Percentiles rank a stretch among this genome's conserved stretches.
Evolutionary conservation across 2,329 filamentous ascomycete genomes (phyloP).

Genomic region (Cercospora nicotianae): DNA sequence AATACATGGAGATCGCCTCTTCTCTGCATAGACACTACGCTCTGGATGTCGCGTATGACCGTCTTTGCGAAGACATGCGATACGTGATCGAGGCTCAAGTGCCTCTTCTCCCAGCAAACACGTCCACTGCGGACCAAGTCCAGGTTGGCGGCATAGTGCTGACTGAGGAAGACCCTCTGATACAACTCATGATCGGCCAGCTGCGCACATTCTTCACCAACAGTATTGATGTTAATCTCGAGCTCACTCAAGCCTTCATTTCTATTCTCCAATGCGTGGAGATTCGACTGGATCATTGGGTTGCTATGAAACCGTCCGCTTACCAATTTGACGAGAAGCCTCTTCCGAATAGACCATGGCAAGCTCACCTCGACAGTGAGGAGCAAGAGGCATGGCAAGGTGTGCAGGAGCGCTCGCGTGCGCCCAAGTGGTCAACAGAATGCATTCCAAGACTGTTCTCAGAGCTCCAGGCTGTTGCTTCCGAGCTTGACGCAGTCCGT

Average conservation of each 20-base stretch:
- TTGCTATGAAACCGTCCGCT: constrained; percentile 54
- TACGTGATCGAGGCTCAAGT: constrained; percentile 37
- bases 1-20: constrained; percentile 67
- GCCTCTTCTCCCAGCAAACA: constrained; percentile 11
- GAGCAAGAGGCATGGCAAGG: constrained; percentile 33
- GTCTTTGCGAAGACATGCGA: constrained; percentile 66
- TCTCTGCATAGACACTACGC: constrained; percentile 67
- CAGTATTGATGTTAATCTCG: constrained; percentile 85
- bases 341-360: constrained; percentile 42
- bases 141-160: constrained; percentile 22
- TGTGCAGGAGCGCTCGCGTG: constrained; percentile 37
- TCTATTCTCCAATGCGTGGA: constrained; percentile 82
- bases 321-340: constrained; percentile 35
- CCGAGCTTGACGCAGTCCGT: constrained; percentile 47
- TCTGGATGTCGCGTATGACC: constrained; percentile 71
- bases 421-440: constrained; percentile 41
- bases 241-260: constrained; percentile 78
- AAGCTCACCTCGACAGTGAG: constrained; percentile 37
- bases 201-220: constrained; percentile 84
- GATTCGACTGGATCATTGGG: constrained; percentile 86
- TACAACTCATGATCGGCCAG: constrained; percentile 56
- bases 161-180: constrained; percentile 57
- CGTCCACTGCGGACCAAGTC: background rate
- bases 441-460: constrained; percentile 44
- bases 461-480: constrained; percentile 44